A percentile compares a stretch with the other conserved stretches of the same genome.
phyloP scores from a whole-genome alignment of 2,329 filamentous ascomycete genomes.

The Colletotrichum lini region DNA sequence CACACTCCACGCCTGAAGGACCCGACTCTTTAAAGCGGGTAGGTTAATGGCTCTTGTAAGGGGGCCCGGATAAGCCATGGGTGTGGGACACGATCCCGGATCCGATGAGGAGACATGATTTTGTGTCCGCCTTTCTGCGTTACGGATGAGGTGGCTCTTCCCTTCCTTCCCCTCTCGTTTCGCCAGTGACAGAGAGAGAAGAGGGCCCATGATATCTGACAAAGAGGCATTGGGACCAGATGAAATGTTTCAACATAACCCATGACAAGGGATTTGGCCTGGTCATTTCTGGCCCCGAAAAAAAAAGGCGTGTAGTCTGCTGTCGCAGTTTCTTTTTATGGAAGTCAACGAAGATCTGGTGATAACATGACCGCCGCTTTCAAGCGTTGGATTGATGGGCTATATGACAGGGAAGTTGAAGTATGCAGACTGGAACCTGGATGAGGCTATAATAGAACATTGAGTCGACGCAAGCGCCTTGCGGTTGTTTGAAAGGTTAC shows the following conservation, averaged over 20 bases:
- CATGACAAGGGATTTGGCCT: background rate
- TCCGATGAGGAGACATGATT: slow-evolving; percentile 15
- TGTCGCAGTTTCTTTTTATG: background rate
- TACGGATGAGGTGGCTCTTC: slow-evolving; percentile 10
- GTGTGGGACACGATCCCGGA: slow-evolving; percentile 22
- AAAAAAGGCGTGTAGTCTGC: background rate
- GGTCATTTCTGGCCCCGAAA: background rate
- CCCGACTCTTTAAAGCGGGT: slow-evolving; percentile 15
- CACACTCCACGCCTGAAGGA: slow-evolving; percentile 33
- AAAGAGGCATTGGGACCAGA: background rate
- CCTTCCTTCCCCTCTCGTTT: background rate
- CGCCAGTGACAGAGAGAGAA: background rate
- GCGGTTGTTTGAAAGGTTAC: no score
- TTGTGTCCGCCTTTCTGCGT: slow-evolving; percentile 9
- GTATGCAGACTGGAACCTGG: background rate
- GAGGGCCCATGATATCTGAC: slow-evolving; percentile 1
- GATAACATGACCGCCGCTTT: background rate
- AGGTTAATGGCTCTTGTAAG: background rate
- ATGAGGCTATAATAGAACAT: background rate
- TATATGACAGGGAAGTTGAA: background rate
- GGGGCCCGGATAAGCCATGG: slow-evolving; percentile 5
- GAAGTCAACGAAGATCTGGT: background rate
- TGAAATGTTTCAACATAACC: background rate
- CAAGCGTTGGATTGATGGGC: background rate
- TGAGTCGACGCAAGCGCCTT: background rate